phyloP scores from a whole-genome alignment of 495 filamentous ascomycete genomes.

The Lophiotrema nucula region DNA sequence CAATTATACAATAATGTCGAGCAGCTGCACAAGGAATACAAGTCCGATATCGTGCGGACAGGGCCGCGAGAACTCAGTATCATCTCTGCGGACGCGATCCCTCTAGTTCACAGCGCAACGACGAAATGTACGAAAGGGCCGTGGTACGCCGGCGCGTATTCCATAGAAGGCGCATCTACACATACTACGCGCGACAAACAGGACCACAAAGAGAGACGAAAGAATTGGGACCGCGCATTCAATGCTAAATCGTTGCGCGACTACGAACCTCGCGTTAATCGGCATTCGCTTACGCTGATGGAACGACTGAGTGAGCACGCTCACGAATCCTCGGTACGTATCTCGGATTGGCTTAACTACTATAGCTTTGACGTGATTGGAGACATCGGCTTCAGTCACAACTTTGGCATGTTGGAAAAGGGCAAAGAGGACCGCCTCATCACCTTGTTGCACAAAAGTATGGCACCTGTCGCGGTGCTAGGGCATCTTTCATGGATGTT shows the following conservation, averaged over 20 bases:
- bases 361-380: slow-evolving; percentile 56
- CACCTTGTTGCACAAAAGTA: slow-evolving; percentile 16
- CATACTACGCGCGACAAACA: slow-evolving; percentile 15
- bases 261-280: slow-evolving; percentile 27
- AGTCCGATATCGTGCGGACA: slow-evolving; percentile 16
- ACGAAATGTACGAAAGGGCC: slow-evolving; percentile 11
- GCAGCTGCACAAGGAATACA: slow-evolving; percentile 17
- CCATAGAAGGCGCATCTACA: slow-evolving; percentile 3
- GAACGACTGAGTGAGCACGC: slow-evolving; percentile 4
- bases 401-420: slow-evolving; percentile 41
- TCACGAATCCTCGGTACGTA: slow-evolving; percentile 38
- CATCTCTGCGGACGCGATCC: slow-evolving; percentile 9
- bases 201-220: slow-evolving; percentile 14
- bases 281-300: slow-evolving; percentile 13
- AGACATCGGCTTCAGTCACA: slow-evolving; percentile 50
- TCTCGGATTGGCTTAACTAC: slow-evolving; percentile 48
- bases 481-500: slow-evolving; percentile 11
- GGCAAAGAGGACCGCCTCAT: slow-evolving; percentile 28
- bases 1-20: slow-evolving; percentile 15
- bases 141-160: slow-evolving; percentile 6
- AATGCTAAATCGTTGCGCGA: slow-evolving; percentile 28
- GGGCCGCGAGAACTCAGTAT: slow-evolving; percentile 27
- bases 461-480: slow-evolving; percentile 6
- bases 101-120: slow-evolving; percentile 13
- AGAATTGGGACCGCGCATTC: slow-evolving; percentile 27